Percentiles rank a stretch among this genome's conserved stretches.
Conservation (phyloP, 345 rosid genomes). For the Stellera chamaejasme region DNA sequence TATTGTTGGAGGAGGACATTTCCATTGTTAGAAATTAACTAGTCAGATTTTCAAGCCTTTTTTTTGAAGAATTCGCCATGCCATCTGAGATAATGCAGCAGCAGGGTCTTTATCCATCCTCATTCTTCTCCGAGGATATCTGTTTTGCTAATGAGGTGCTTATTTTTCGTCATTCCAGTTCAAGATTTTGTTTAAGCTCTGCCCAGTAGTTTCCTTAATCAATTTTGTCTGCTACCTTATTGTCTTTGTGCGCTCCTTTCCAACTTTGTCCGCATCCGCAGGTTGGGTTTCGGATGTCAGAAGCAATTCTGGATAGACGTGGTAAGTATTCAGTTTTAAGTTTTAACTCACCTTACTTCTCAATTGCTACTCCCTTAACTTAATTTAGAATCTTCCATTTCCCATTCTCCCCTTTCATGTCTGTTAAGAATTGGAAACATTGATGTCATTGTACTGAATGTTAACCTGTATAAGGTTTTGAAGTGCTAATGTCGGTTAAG, state of each 20-base stretch:
- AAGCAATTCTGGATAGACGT: conserved; percentile 22
- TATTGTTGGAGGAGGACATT: neutral
- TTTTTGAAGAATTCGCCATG: conserved; percentile 16
- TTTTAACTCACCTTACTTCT: neutral
- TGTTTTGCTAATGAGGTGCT: conserved; percentile 31
- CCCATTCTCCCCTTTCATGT: neutral
- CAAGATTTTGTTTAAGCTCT: neutral
- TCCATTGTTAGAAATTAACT: neutral
- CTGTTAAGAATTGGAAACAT: neutral
- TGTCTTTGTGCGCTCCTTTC: neutral
- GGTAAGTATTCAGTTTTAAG: conserved; percentile 22
- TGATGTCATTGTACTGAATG: too few relatives aligned
- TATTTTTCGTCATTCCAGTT: neutral
- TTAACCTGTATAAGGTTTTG: too few relatives aligned
- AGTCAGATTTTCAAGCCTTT: conserved; percentile 1
- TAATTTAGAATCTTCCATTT: neutral
- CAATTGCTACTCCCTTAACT: neutral
- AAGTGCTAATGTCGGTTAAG: too few relatives aligned
- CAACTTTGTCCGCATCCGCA: conserved; percentile 14
- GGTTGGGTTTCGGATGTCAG: conserved; percentile 40
- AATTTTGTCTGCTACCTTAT: neutral
- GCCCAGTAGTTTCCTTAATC: neutral
- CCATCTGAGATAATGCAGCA: conserved; percentile 30
- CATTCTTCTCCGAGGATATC: conserved; percentile 21
- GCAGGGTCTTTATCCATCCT: conserved; percentile 26